phyloP scores from a whole-genome alignment of 2,329 filamentous ascomycete species.

The Aureobasidium sp. region DNA sequence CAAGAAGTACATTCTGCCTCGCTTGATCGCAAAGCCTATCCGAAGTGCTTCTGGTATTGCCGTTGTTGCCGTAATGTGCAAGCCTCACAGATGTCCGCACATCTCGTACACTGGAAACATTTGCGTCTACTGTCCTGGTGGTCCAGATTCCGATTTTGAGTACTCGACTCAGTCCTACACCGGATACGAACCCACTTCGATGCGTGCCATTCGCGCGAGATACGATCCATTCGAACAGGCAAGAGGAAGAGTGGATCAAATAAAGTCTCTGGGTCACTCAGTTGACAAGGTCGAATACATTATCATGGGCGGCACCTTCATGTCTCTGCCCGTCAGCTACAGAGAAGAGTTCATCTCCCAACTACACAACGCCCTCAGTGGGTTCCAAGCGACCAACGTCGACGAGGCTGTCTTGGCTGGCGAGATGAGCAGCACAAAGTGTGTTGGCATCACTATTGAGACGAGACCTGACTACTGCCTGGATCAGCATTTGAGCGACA shows the following conservation, averaged over 20 bases:
- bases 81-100: constrained; percentile 93
- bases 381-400: constrained; percentile 88
- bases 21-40: constrained; percentile 94
- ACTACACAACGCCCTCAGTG: constrained; percentile 91
- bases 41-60: constrained; percentile 93
- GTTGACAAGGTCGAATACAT: constrained; percentile 99
- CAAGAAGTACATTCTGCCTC: constrained; percentile 97
- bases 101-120: constrained; percentile 99
- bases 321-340: constrained; percentile 87
- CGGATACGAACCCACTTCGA: constrained; percentile 95
- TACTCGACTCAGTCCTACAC: constrained; percentile 99
- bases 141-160: constrained; percentile 96
- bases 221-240: constrained; percentile 99
- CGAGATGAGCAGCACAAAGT: constrained; percentile 96
- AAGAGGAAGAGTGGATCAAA: constrained; percentile 89
- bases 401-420: constrained; percentile 92
- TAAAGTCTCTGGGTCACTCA: constrained; percentile 89
- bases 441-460: constrained; percentile 97
- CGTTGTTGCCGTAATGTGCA: constrained; percentile 99
- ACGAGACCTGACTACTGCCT: constrained; percentile 95
- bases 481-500: constrained; percentile 88
- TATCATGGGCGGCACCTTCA: constrained; percentile 99
- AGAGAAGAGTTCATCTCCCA: constrained; percentile 91
- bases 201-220: constrained; percentile 92
- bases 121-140: constrained; percentile 96